Evolutionary conservation across 2,329 filamentous ascomycete species (phyloP).

Genomic region (Colletotrichum australisinense): DNA sequence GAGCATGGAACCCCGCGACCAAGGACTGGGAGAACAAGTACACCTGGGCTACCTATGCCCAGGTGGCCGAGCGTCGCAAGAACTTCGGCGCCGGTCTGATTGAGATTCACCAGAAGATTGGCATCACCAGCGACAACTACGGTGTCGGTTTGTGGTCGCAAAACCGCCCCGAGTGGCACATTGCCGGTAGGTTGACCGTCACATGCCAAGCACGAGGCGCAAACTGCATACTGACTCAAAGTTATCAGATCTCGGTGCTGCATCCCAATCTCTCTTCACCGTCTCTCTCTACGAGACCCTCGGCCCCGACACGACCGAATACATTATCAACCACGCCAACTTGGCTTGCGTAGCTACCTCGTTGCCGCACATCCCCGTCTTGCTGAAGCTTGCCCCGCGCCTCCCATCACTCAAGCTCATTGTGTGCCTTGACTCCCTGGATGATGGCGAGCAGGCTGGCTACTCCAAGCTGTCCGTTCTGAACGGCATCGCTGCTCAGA

Average conservation of each 20-base stretch:
- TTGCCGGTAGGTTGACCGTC: conserved; percentile 66
- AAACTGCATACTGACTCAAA: background rate
- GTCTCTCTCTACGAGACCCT: conserved; percentile 98
- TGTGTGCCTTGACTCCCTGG: conserved; percentile 85
- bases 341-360: conserved; percentile 82
- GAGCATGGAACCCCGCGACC: conserved; percentile 80
- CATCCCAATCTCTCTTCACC: conserved; percentile 88
- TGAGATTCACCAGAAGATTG: conserved; percentile 80
- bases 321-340: conserved; percentile 92
- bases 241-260: conserved; percentile 81
- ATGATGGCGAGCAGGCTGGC: conserved; percentile 80
- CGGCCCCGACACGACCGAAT: conserved; percentile 90
- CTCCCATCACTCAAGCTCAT: conserved; percentile 88
- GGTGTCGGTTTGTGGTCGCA: conserved; percentile 88
- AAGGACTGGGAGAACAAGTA: conserved; percentile 81
- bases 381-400: conserved; percentile 83
- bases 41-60: conserved; percentile 84
- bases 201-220: background rate
- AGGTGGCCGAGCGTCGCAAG: conserved; percentile 82
- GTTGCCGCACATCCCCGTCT: conserved; percentile 81
- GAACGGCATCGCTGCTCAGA: conserved; percentile 77
- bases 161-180: conserved; percentile 89
- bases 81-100: conserved; percentile 89
- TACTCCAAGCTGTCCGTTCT: conserved; percentile 84
- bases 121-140: conserved; percentile 71